Percentiles rank a stretch among this genome's conserved stretches.
These are phyloP conservation scores for Blastocystis sp. DNA, from an alignment of 352 stramenopile genomes.

Conservation along the genomic window DNA sequence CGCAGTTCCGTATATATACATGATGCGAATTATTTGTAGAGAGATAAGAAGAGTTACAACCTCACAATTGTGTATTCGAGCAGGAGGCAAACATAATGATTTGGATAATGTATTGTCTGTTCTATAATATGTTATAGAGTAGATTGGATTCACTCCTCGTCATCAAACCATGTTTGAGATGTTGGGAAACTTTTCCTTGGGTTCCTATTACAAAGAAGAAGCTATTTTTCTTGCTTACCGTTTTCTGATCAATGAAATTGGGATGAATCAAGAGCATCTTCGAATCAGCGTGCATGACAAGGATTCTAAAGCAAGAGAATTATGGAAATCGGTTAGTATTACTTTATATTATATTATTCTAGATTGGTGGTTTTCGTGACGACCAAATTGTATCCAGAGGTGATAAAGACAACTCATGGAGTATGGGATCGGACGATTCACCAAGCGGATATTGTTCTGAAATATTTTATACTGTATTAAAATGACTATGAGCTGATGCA, in stretches of 20 bases:
- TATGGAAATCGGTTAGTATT: slow-evolving; percentile 25
- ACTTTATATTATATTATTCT: background rate
- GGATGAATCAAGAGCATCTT: slow-evolving; percentile 69
- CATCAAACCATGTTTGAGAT: slow-evolving; percentile 98
- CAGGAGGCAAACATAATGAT: slow-evolving; percentile 94
- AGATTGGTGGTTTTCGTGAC: slow-evolving; percentile 56
- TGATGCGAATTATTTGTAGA: background rate
- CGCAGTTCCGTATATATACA: slow-evolving; percentile 23
- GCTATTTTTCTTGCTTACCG: slow-evolving; percentile 85
- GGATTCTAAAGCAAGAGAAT: slow-evolving; percentile 69
- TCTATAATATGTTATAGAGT: slow-evolving; percentile 69
- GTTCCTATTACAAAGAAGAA: slow-evolving; percentile 93
- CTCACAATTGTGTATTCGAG: slow-evolving; percentile 89
- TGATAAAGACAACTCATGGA: slow-evolving; percentile 58
- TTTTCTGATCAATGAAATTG: slow-evolving; percentile 82
- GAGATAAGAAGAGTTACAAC: slow-evolving; percentile 72
- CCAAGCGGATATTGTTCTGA: slow-evolving; percentile 55
- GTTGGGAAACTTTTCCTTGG: slow-evolving; percentile 93
- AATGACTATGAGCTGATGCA: background rate
- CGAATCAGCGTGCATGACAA: slow-evolving; percentile 73
- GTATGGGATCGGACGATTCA: slow-evolving; percentile 32
- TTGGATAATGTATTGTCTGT: slow-evolving; percentile 92
- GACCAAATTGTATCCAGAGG: slow-evolving; percentile 5
- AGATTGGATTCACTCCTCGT: slow-evolving; percentile 61
- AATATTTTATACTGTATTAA: slow-evolving; percentile 44